Base-by-base conservation (phyloP, 2,329 filamentous ascomycete genomes). In the Lomentospora prolificans region DNA sequence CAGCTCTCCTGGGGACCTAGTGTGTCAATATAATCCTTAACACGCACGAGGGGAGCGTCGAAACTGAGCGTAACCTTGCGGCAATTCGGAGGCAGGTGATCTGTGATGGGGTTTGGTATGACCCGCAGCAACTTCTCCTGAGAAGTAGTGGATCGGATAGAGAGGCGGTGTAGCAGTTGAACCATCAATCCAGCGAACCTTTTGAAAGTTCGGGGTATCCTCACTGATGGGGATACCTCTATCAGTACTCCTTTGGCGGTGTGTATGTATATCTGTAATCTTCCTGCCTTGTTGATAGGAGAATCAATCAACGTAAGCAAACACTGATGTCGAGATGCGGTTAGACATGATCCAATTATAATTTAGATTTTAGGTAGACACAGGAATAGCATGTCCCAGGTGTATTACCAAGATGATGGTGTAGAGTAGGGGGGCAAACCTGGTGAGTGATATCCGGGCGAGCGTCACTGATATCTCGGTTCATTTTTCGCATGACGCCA, bases 401-500 rank as follows among this genome's bases (percentile, higher is more conserved):
- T 12, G 30, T 33, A 12, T 33, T 7, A 33, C 7, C 12, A 6
- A 12, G 30, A 33, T 33, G 12, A 33, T 33, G 12, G 6, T 6
- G 30, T 33, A 33, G 30, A 12, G 30, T 7, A 12, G 12, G 30
- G 30, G 30, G n/a, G 70, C 81, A 66, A 76, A 96, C 92, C 89
- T 97, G 94, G 70, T 99, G 94, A 50, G 94, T 96, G 66, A 99
- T 99, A 72, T 99, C 94, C 48, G 94, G 94, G 63, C 94, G 85
- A 58, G 94, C 94, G 72, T 99, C 94, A 70, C 91, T 96, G 62
- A 99, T 97, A 69, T 99, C 94, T 64, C 94, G 82, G 70, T 95
- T 95, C 92, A 97, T 97, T 78, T 97, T 99, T 66, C 94, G 87
- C 90, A 99, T 96, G 61, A 97, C 88, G 60, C 94, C 94, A 63